Conservation (phyloP, 2,329 filamentous ascomycete genomes). For the Aaosphaeria pasadenensis region DNA sequence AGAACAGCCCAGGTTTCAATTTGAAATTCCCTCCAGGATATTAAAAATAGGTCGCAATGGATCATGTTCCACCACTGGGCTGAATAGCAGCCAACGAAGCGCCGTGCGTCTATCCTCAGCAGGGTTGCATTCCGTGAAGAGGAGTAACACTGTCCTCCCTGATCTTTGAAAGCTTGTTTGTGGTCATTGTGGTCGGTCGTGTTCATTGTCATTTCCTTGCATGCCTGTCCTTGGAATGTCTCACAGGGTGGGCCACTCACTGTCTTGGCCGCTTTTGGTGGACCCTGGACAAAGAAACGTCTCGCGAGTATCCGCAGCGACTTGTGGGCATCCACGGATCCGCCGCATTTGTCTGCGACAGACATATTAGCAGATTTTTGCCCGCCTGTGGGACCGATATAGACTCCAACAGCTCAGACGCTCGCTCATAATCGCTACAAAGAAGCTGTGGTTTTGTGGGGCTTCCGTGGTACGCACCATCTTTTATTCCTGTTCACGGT, state of each 20-base stretch:
- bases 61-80: too few relatives aligned
- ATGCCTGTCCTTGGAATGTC: constrained; percentile 32
- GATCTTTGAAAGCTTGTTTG: constrained; percentile 11
- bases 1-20: constrained; percentile 17
- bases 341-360: constrained; percentile 34
- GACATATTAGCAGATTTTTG: constrained; percentile 29
- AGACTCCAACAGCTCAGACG: too few relatives aligned
- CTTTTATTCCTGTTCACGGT: constrained; percentile 21
- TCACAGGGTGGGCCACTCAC: constrained; percentile 19
- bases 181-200: constrained; percentile 14
- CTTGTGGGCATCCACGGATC: constrained; percentile 1
- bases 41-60: constrained; percentile 11
- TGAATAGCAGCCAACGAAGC: too few relatives aligned
- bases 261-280: constrained; percentile 31
- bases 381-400: not conserved
- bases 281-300: constrained; percentile 35
- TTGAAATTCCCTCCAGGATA: constrained; percentile 32
- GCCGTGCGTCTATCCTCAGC: not conserved
- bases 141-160: constrained; percentile 12
- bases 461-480: constrained; percentile 19
- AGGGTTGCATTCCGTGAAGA: constrained; percentile 16
- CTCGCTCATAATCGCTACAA: constrained; percentile 32
- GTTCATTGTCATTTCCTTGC: constrained; percentile 35
- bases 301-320: constrained; percentile 18
- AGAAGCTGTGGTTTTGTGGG: constrained; percentile 21